phyloP scores from a whole-genome alignment of 805 yeast species.

The Metschnikowia continentalis region DNA sequence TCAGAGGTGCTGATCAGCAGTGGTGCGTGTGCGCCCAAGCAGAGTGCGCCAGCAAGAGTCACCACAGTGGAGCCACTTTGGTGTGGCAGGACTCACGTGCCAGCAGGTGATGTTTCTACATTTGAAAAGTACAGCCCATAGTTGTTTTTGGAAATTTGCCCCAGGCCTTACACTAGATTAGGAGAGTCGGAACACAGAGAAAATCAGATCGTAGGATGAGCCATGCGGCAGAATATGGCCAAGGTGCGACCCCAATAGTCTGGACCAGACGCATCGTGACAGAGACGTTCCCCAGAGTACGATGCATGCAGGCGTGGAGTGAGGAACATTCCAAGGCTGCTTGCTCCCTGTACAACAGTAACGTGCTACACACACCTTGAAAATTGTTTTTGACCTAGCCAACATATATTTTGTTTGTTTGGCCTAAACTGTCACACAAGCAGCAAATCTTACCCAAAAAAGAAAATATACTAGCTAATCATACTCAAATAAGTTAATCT shows the following conservation, averaged over 20 bases:
- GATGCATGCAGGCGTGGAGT: background rate
- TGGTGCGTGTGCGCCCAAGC: background rate
- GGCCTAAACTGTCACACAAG: background rate
- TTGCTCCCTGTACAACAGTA: background rate
- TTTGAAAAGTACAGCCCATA: background rate
- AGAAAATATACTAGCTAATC: no score
- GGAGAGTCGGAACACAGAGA: no score
- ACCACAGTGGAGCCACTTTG: background rate
- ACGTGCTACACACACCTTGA: background rate
- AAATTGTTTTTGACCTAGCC: background rate
- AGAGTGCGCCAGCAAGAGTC: background rate
- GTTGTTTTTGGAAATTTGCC: background rate
- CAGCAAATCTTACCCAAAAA: no score
- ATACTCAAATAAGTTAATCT: no score
- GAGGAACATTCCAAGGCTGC: background rate
- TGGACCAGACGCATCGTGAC: background rate
- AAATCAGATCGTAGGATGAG: background rate
- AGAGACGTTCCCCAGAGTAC: background rate
- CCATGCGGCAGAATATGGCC: background rate
- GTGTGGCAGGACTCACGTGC: background rate
- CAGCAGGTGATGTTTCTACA: background rate
- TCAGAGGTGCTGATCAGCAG: background rate
- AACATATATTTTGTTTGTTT: background rate
- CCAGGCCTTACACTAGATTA: background rate
- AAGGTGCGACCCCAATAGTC: background rate